A percentile compares a stretch with the other conserved stretches of the same genome.
phyloP scores from a whole-genome alignment of 2,329 filamentous ascomycete species.

The Xylariaceae sp. region DNA sequence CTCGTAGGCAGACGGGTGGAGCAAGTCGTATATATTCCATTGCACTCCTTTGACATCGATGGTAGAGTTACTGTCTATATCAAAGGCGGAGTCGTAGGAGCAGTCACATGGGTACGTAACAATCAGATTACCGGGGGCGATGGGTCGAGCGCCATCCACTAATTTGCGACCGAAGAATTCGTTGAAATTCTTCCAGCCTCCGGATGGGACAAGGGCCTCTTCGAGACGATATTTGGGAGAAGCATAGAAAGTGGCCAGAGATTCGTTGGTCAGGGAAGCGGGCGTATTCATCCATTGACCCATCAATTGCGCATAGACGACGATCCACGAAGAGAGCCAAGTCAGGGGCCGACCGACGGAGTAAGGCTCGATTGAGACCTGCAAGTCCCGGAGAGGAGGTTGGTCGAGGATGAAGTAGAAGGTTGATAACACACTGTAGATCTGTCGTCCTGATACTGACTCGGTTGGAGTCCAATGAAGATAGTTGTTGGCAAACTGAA shows the following conservation, averaged over 20 bases:
- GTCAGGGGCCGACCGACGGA: not conserved
- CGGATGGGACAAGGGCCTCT: not conserved
- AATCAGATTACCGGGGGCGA: not conserved
- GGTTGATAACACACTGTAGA: slow-evolving; percentile 2
- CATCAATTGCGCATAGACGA: slow-evolving; percentile 2
- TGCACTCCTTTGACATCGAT: not conserved
- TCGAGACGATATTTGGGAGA: not conserved
- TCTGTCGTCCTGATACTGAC: not conserved
- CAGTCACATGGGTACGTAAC: slow-evolving; percentile 1
- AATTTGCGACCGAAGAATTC: slow-evolving; percentile 8
- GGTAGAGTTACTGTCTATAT: not conserved
- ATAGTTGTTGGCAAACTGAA: not conserved
- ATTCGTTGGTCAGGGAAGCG: not conserved
- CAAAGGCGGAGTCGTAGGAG: not conserved
- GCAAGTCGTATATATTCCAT: slow-evolving; percentile 4
- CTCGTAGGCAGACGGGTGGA: not conserved
- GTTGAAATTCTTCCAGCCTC: slow-evolving; percentile 11
- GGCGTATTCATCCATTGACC: slow-evolving; percentile 3
- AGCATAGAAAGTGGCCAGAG: not conserved
- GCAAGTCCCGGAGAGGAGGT: not conserved
- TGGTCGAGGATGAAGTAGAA: slow-evolving; percentile 8
- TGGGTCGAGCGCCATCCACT: slow-evolving; percentile 3
- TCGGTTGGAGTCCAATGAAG: slow-evolving; percentile 4
- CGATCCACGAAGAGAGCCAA: slow-evolving; percentile 7
- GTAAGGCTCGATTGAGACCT: slow-evolving; percentile 1